phyloP scores from a whole-genome alignment of 2,329 filamentous ascomycete species.

The Decorospora gaudefroyi region DNA sequence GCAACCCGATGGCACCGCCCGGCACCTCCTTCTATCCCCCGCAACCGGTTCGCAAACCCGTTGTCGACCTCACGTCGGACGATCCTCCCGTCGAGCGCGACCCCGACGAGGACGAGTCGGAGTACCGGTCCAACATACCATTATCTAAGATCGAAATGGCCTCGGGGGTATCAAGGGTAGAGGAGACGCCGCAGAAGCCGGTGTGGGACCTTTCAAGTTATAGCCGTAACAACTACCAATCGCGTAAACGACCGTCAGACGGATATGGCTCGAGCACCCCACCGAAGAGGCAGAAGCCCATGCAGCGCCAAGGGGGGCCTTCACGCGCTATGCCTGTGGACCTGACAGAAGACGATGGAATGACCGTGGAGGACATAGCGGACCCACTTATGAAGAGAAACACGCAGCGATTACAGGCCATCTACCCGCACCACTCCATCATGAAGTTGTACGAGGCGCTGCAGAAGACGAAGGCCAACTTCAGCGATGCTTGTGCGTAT shows the following conservation, averaged over 20 bases:
- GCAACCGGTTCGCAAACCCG: slow-evolving; percentile 45
- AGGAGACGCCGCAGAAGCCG: slow-evolving; percentile 44
- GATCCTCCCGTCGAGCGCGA: slow-evolving; percentile 55
- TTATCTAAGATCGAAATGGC: slow-evolving; percentile 58
- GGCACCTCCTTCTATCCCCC: slow-evolving; percentile 68
- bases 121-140: slow-evolving; percentile 60
- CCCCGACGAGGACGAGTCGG: slow-evolving; percentile 49
- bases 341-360: slow-evolving; percentile 23
- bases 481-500: slow-evolving; percentile 55
- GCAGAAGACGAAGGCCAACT: slow-evolving; percentile 56
- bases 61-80: slow-evolving; percentile 54
- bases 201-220: slow-evolving; percentile 36
- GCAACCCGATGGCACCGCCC: slow-evolving; percentile 72
- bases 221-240: slow-evolving; percentile 25
- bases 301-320: slow-evolving; percentile 37
- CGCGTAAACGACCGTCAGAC: slow-evolving; percentile 38
- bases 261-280: slow-evolving; percentile 22
- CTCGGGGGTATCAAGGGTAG: slow-evolving; percentile 30
- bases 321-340: slow-evolving; percentile 44
- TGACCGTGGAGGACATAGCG: slow-evolving; percentile 36
- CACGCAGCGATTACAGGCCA: slow-evolving; percentile 56
- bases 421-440: slow-evolving; percentile 56
- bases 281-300: slow-evolving; percentile 32
- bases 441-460: slow-evolving; percentile 57
- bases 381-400: slow-evolving; percentile 57